Evolutionary conservation across 192 early-diverging fungal genomes (phyloP).

Genomic region (Diversispora eburnea): DNA sequence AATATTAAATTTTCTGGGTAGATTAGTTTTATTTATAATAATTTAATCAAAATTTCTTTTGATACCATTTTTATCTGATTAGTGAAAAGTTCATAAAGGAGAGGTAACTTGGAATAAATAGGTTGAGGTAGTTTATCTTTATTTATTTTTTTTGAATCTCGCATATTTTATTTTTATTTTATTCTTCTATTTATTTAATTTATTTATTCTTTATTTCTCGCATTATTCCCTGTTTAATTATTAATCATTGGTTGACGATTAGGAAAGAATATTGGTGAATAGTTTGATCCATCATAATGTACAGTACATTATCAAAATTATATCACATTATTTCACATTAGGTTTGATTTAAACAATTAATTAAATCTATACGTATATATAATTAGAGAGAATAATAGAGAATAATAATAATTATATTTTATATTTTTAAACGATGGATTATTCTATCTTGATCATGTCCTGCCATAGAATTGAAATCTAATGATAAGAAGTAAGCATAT

Average conservation of each 20-base stretch:
- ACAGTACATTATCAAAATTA: constrained; percentile 5
- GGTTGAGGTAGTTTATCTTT: constrained; percentile 38
- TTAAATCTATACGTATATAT: too few relatives aligned
- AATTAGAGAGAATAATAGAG: too few relatives aligned
- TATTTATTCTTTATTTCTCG: not conserved
- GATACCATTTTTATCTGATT: not conserved
- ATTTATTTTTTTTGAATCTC: too few relatives aligned
- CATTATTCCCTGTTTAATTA: constrained; percentile 31
- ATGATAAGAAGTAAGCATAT: too few relatives aligned
- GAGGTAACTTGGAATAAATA: constrained; percentile 44
- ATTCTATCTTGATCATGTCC: too few relatives aligned
- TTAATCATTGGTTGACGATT: constrained; percentile 76
- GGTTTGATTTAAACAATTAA: too few relatives aligned
- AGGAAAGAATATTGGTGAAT: constrained; percentile 91
- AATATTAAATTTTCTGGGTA: constrained; percentile 96
- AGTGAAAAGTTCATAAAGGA: constrained; percentile 30
- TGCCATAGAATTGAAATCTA: too few relatives aligned
- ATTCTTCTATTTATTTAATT: not conserved
- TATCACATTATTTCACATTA: not conserved
- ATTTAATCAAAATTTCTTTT: not conserved
- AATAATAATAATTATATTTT: too few relatives aligned
- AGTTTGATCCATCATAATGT: constrained; percentile 80
- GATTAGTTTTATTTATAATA: constrained; percentile 50
- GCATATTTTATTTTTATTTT: constrained; percentile 16
- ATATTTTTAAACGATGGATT: too few relatives aligned